Percentiles rank a stretch among this genome's conserved stretches.
Evolutionary conservation across 2,329 filamentous ascomycete genomes (phyloP).

Genomic region (Clarireedia hainanense): DNA sequence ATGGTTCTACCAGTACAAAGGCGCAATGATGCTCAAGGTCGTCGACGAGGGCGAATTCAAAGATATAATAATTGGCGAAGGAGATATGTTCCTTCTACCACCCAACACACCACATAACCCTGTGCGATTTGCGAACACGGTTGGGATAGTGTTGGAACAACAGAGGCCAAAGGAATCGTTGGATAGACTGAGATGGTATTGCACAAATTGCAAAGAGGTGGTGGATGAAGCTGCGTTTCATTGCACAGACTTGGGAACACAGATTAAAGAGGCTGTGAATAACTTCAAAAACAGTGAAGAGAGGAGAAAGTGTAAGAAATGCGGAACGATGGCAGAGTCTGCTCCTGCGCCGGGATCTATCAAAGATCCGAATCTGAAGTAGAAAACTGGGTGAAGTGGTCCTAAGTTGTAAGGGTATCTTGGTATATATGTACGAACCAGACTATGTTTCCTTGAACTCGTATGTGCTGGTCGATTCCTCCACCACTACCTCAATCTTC

Average conservation of each 20-base stretch:
- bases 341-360: slow-evolving; percentile 55
- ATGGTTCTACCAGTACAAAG: slow-evolving; percentile 96
- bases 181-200: slow-evolving; percentile 90
- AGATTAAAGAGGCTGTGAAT: slow-evolving; percentile 89
- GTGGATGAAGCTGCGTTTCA: slow-evolving; percentile 85
- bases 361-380: slow-evolving; percentile 46
- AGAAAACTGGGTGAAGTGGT: not conserved
- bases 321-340: slow-evolving; percentile 68
- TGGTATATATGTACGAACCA: not conserved
- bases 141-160: slow-evolving; percentile 92
- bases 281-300: slow-evolving; percentile 63
- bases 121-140: slow-evolving; percentile 84
- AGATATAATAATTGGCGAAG: slow-evolving; percentile 85
- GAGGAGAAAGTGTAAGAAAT: slow-evolving; percentile 67
- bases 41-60: slow-evolving; percentile 67
- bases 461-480: slow-evolving; percentile 71
- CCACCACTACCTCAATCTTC: slow-evolving; percentile 73
- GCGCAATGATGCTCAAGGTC: slow-evolving; percentile 88
- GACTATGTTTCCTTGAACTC: slow-evolving; percentile 63
- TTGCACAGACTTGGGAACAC: slow-evolving; percentile 82
- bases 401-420: not conserved
- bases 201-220: slow-evolving; percentile 56
- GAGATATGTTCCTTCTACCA: slow-evolving; percentile 88
- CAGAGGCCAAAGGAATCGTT: slow-evolving; percentile 59
- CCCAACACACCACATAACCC: slow-evolving; percentile 96